Evolutionary conservation across 139 green algal species (phyloP).

Genomic region (Chlorella sp.): DNA sequence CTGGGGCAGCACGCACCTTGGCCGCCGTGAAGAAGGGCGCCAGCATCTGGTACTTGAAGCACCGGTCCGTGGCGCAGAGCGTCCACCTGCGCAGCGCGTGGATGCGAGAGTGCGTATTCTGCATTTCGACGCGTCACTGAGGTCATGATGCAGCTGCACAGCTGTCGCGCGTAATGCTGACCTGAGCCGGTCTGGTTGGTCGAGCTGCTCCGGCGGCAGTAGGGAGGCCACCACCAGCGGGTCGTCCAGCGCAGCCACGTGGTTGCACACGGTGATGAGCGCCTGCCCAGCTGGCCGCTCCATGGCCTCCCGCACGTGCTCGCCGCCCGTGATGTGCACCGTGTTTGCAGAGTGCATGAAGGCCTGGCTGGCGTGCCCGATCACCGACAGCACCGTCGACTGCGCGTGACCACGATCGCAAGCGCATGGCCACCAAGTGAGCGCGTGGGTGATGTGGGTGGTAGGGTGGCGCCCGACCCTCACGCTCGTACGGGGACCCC

Average conservation of each 20-base stretch:
- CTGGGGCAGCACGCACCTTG: too few relatives aligned
- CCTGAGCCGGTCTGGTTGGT: conserved; percentile 33
- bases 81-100: conserved; percentile 82
- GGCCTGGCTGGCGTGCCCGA: background rate
- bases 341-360: conserved; percentile 3
- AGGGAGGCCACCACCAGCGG: conserved; percentile 70
- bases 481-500: background rate
- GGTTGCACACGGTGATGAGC: conserved; percentile 85
- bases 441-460: background rate
- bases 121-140: too few relatives aligned
- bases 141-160: too few relatives aligned
- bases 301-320: conserved; percentile 49
- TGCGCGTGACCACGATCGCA: too few relatives aligned
- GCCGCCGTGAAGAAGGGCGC: conserved; percentile 69
- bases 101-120: too few relatives aligned
- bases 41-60: conserved; percentile 65
- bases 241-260: conserved; percentile 83
- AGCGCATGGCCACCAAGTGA: too few relatives aligned
- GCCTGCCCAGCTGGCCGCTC: conserved; percentile 32
- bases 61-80: conserved; percentile 85
- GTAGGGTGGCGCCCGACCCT: background rate
- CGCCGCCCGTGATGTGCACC: conserved; percentile 1
- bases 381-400: background rate
- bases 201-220: conserved; percentile 47
- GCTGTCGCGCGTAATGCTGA: too few relatives aligned